Evolutionary conservation across 177 flowering plant genomes (phyloP), one percentile per base, ranked within the genome.

Genomic region (Telopea speciosissima): DNA sequence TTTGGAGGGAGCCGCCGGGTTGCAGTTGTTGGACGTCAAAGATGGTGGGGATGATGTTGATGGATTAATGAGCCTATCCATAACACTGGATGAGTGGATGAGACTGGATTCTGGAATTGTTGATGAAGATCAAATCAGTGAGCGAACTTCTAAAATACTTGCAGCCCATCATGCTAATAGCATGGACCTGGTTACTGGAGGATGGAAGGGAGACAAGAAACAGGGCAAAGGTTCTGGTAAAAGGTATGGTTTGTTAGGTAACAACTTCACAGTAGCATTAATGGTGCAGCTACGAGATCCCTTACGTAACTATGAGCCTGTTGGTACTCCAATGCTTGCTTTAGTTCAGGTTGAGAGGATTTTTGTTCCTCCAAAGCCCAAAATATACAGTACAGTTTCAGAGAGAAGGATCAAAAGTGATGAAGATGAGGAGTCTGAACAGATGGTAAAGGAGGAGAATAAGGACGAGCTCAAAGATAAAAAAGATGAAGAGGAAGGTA

Each of bases 231-330:
- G 83, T 61, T 79, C 86, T 24, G 73, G 81, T 71, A 84, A 77
- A 73, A 88, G 80, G 81, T 88, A 88, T 69, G 98, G 97, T 69
- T 78, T 95, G 74, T 75, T 95, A 70, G 98, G 97, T 31, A 88
- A 93, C 81, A 90, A 88, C 76, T 90, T 95, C 73, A 95, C 97
- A n/a, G 93, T 95, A 7, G 97, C 93, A 71, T 64, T 93, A 44
- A 86, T 87, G 94, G 96, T 93, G 74, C 99, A 95, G 77, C 91
- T 95, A 65, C 89, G 93, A 49, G 98, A 95, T 81, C 99, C 98
- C 7, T 59, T 92, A 21, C 80, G 99, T 33, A 87, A 95, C 74
- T 89, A 88, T 75, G 99, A 93, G 74, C 88, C 92, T 0, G 99
- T 95, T 74, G 98, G 99, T 44, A 74, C 94, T 14, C 98, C 99